Base-by-base conservation (phyloP, 176 grass and related monocot genomes). In the Aegilops sharonensis region DNA sequence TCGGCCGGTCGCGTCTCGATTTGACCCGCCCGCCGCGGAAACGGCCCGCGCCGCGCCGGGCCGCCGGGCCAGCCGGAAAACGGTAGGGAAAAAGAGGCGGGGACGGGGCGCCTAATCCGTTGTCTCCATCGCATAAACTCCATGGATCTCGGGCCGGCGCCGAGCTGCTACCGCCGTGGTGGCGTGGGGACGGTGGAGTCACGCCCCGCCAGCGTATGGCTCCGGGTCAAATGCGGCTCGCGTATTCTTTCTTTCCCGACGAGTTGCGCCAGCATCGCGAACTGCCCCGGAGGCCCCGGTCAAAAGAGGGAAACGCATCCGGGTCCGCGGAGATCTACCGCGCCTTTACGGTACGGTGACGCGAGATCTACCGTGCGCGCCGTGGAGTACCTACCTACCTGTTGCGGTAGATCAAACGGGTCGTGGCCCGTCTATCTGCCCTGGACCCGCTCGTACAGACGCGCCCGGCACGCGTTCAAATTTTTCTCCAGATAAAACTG, bases 301-400 rank as follows among this genome's bases (percentile, higher is more conserved):
- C 54, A 59, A 59, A 59, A 59, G 54, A 59, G 18, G 54, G 18
- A 9, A 59, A 59, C 54, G 54, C 54, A 59, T 59, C 18, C 23
- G 4, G 40, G 12, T 48, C 29, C 14, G 25, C 27, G 24, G 43
- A 31, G 27, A 30, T 35, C 25, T 0, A 57, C 50, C 50, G 66
- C 9, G 17, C 63, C 63, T 30, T 83, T 69, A 69, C 86, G 48
- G 72, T 45, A 88, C 79, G 61, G 62, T 60, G 79, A 67, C 18
- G 14, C 30, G 0, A 8, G n/a, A 31, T 29, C 48, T 43, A 48
- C 35, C 24, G 45, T 31, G 48, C 15, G 64, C 21, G 78, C 20
- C 18, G 74, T 35, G 9, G 52, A 35, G 25, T 35, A 12, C 54
- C 18, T 9, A 18, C 50, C 50, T 18, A 54, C 50, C 50, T 2